Evolutionary conservation across 805 yeast genomes (phyloP).

Genomic region (Suhomyces vadensis): DNA sequence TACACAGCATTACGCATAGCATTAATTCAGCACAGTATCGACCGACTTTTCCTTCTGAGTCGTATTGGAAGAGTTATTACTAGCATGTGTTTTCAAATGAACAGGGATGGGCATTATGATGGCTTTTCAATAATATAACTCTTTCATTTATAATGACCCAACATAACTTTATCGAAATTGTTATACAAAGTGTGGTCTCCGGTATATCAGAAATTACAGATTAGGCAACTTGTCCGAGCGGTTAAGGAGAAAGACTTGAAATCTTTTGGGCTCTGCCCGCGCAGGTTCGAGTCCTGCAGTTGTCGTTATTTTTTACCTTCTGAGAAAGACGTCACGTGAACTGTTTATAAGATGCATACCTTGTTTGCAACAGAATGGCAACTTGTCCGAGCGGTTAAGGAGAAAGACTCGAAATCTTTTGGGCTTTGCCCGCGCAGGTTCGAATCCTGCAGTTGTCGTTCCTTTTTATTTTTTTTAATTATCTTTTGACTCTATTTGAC

Average conservation of each 20-base stretch:
- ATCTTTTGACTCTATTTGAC: no score
- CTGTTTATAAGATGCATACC: not conserved
- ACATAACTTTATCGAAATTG: no score
- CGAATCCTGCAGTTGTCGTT: slow-evolving; percentile 19
- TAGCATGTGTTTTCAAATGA: no score
- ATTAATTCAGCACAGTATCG: no score
- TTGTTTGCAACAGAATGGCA: slow-evolving; percentile 6
- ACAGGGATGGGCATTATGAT: no score
- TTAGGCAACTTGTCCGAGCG: slow-evolving; percentile 18
- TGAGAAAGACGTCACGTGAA: not conserved
- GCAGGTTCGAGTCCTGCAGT: slow-evolving; percentile 20
- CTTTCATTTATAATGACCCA: no score
- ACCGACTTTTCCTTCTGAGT: no score
- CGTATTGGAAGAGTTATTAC: no score
- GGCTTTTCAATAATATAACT: no score
- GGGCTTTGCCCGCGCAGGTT: slow-evolving; percentile 20
- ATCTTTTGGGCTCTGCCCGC: slow-evolving; percentile 19
- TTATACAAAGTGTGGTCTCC: no score
- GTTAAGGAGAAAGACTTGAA: slow-evolving; percentile 18
- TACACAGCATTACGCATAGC: no score
- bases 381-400: slow-evolving; percentile 20
- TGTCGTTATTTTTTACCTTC: slow-evolving; percentile 9
- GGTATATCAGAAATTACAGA: no score
- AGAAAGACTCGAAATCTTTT: slow-evolving; percentile 17
- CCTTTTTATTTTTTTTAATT: slow-evolving; percentile 4